Evolutionary conservation across 805 yeast species (phyloP).

Genomic region (Zygosaccharomyces bailii): DNA sequence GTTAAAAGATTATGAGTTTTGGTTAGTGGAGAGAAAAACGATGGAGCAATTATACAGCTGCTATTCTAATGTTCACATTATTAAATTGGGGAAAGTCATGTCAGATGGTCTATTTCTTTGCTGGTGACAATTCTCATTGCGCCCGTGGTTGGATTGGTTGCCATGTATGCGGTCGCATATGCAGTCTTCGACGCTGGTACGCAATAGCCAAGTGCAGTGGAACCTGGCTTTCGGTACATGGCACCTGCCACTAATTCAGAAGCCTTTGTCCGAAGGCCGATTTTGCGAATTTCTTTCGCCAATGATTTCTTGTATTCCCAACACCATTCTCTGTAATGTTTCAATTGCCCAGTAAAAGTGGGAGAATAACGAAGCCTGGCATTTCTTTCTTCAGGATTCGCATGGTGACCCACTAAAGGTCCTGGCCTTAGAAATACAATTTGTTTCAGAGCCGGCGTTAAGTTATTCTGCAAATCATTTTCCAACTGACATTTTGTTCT

Average conservation of each 20-base stretch:
- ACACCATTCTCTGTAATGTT: conserved; percentile 14
- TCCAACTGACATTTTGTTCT: conserved; percentile 23
- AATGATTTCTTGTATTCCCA: conserved; percentile 15
- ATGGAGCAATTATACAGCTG: background rate
- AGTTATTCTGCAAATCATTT: conserved; percentile 14
- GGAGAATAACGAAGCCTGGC: conserved; percentile 7
- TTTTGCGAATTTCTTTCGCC: conserved; percentile 13
- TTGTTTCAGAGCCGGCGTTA: conserved; percentile 14
- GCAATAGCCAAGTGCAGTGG: conserved; percentile 24
- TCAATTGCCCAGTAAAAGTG: conserved; percentile 8
- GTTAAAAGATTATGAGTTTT: background rate
- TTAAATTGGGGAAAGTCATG: background rate
- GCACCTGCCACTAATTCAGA: conserved; percentile 22
- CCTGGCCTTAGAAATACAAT: conserved; percentile 28
- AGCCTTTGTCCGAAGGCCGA: conserved; percentile 18
- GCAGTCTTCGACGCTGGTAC: conserved; percentile 27
- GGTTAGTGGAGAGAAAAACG: background rate
- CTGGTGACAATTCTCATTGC: conserved; percentile 21
- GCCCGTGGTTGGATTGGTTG: conserved; percentile 9
- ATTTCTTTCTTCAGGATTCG: conserved; percentile 6
- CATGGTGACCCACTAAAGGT: conserved; percentile 29
- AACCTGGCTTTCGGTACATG: conserved; percentile 25
- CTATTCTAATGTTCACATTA: background rate
- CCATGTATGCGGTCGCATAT: conserved; percentile 16
- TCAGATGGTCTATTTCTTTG: conserved; percentile 20